Evolutionary conservation across 495 filamentous ascomycete genomes (phyloP).

Genomic region (Talaromyces adpressus): DNA sequence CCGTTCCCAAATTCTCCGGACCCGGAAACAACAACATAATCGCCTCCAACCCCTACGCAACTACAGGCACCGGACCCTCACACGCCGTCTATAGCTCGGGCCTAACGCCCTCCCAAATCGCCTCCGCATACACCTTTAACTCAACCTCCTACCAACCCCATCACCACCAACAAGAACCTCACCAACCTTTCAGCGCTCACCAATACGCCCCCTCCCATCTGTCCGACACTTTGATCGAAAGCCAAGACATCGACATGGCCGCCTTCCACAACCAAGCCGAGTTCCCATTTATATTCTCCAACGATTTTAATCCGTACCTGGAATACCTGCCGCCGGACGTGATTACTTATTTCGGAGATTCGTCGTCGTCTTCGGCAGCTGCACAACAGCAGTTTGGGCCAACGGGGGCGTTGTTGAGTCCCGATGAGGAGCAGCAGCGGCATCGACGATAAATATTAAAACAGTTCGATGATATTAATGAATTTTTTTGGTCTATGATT

Average conservation of each 20-base stretch:
- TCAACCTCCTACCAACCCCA: background rate
- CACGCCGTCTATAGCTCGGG: background rate
- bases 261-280: slow-evolving; percentile 33
- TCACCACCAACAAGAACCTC: background rate
- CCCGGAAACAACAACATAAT: background rate
- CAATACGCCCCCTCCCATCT: background rate
- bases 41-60: background rate
- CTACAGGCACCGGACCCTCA: slow-evolving; percentile 7
- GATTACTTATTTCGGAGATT: slow-evolving; percentile 46
- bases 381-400: background rate
- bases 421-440: background rate
- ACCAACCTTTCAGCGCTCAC: background rate
- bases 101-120: background rate
- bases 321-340: slow-evolving; percentile 62
- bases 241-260: slow-evolving; percentile 61
- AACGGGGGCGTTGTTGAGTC: background rate
- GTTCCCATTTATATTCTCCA: slow-evolving; percentile 37
- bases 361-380: background rate
- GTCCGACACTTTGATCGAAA: slow-evolving; percentile 60
- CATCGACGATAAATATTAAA: background rate
- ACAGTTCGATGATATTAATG: background rate
- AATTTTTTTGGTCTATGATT: background rate
- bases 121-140: background rate
- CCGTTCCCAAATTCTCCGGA: background rate
- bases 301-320: slow-evolving; percentile 60